phyloP scores from a whole-genome alignment of 805 yeast species.

The Schwanniomyces polymorphus region DNA sequence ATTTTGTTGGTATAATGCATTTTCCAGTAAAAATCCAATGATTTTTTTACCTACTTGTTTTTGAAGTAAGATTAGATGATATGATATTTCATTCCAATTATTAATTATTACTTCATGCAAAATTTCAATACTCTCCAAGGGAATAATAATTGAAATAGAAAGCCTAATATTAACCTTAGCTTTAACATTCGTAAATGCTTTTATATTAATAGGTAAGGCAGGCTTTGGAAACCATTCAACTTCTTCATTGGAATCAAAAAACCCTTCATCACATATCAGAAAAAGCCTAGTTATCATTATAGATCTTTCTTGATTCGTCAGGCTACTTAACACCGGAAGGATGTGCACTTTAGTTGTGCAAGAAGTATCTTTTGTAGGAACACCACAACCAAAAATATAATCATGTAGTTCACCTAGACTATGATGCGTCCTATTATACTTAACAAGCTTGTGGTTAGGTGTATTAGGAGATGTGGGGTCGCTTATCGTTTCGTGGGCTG shows the following conservation, averaged over 20 bases:
- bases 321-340: conserved; percentile 41
- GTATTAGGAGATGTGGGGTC: neutral
- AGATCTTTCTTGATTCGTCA: conserved; percentile 29
- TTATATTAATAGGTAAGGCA: conserved; percentile 27
- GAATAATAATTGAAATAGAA: conserved; percentile 50
- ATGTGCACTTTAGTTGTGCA: conserved; percentile 48
- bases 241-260: conserved; percentile 13
- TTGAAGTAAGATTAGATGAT: conserved; percentile 40
- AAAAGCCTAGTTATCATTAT: conserved; percentile 49
- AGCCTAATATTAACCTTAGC: conserved; percentile 36
- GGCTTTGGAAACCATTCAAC: conserved; percentile 45
- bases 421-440: conserved; percentile 30
- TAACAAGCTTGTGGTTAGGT: neutral
- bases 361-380: conserved; percentile 47
- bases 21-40: conserved; percentile 19
- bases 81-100: conserved; percentile 50
- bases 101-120: conserved; percentile 44
- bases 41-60: conserved; percentile 38
- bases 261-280: conserved; percentile 27
- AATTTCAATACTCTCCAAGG: conserved; percentile 34
- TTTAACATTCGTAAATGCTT: neutral
- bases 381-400: conserved; percentile 58
- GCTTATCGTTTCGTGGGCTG: conserved; percentile 14
- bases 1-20: conserved; percentile 25
- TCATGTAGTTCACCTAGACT: conserved; percentile 46